These are phyloP conservation scores for Esteya vermicola DNA, from an alignment of 2,329 filamentous ascomycete species.

Conservation along the genomic window DNA sequence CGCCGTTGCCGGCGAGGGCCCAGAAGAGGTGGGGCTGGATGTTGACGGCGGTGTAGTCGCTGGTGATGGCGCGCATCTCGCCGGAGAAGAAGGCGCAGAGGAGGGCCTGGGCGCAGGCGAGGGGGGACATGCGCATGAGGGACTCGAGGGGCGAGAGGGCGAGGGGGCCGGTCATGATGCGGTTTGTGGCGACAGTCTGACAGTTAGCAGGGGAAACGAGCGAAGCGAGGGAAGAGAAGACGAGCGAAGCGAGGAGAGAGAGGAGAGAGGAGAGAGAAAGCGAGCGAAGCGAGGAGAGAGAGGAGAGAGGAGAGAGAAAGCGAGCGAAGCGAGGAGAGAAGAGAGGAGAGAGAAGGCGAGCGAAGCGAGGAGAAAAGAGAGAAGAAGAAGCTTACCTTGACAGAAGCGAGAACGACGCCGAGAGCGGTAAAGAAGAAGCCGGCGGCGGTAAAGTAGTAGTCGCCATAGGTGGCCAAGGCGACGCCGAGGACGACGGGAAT, in stretches of 20 bases:
- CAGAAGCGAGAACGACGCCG: slow-evolving; percentile 36
- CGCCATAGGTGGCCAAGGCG: slow-evolving; percentile 44
- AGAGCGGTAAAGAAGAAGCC: slow-evolving; percentile 41
- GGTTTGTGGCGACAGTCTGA: slow-evolving; percentile 47
- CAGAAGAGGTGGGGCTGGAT: slow-evolving; percentile 18
- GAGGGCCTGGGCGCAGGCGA: slow-evolving; percentile 41
- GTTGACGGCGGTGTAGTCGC: slow-evolving; percentile 19
- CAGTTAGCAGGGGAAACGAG: not conserved
- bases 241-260: not conserved
- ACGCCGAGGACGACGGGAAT: slow-evolving; percentile 47
- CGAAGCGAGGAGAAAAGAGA: not conserved
- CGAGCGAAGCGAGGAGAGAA: not conserved
- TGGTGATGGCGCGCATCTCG: slow-evolving; percentile 30
- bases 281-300: not conserved
- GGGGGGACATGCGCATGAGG: slow-evolving; percentile 47
- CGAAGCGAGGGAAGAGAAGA: not conserved
- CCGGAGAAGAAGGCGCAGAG: slow-evolving; percentile 36
- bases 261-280: not conserved
- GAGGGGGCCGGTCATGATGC: slow-evolving; percentile 47
- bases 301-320: not conserved
- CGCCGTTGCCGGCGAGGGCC: slow-evolving; percentile 34
- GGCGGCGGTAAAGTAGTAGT: slow-evolving; percentile 45
- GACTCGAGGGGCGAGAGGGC: slow-evolving; percentile 44
- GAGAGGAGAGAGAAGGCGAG: not conserved
- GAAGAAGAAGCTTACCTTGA: slow-evolving; percentile 27